A percentile compares a stretch with the other conserved stretches of the same genome.
Conservation (phyloP, 306 rosid genomes). For the Canavalia gladiata region DNA sequence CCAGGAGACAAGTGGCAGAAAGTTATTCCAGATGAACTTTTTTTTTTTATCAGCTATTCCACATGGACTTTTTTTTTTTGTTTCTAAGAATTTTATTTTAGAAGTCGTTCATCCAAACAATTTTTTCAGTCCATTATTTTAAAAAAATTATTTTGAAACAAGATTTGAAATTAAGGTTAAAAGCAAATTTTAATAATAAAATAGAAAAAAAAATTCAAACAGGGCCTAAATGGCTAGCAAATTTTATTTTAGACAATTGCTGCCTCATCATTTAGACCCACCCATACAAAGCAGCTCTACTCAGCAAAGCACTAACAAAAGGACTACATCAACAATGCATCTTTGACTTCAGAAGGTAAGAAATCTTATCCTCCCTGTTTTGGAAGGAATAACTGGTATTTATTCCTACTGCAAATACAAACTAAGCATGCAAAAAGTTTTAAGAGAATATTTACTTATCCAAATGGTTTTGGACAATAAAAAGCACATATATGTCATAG, state of each 20-base stretch:
- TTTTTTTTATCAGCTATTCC: neutral
- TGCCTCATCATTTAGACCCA: constrained; percentile 24
- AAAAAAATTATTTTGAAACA: neutral
- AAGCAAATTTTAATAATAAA: neutral
- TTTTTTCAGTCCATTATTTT: neutral
- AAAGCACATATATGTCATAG: neutral
- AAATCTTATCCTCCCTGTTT: constrained; percentile 35
- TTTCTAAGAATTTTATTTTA: neutral
- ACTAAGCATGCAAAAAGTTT: neutral
- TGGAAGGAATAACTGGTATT: constrained; percentile 21
- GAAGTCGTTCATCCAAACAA: neutral
- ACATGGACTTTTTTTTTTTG: neutral
- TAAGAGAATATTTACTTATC: neutral
- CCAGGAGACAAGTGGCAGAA: neutral
- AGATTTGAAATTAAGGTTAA: neutral
- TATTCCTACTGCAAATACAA: constrained; percentile 27
- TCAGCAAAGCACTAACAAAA: constrained; percentile 20
- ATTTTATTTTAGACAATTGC: constrained; percentile 37
- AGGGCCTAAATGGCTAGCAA: neutral
- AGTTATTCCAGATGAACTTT: neutral
- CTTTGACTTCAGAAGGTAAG: constrained; percentile 23
- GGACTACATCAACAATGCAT: constrained; percentile 22
- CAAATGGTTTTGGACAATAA: constrained; percentile 18
- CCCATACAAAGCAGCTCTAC: constrained; percentile 28
- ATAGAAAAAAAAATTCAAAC: neutral